Percentiles rank a stretch among this genome's conserved stretches.
Conservation (phyloP, 2,329 filamentous ascomycete species). For the Bipolaris victoriae region DNA sequence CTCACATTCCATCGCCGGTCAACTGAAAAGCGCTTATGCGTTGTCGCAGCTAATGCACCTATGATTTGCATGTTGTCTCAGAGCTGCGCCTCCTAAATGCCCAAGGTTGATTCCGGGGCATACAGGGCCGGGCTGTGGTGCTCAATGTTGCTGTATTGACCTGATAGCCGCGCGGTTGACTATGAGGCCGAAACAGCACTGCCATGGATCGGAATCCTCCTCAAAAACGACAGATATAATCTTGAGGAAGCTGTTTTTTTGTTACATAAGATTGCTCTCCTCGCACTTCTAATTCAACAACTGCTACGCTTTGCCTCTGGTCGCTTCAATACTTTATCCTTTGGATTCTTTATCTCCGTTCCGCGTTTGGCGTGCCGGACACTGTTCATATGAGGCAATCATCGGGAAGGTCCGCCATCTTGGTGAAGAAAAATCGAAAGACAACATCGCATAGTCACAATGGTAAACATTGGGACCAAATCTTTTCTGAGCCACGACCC, state of each 20-base stretch:
- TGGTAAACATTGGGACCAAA: neutral
- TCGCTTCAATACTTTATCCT: too few species aligned
- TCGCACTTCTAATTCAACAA: too few species aligned
- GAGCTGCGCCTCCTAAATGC: neutral
- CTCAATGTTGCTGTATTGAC: neutral
- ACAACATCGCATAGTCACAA: too few species aligned
- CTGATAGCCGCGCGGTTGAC: slow-evolving; percentile 4
- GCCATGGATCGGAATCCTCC: neutral
- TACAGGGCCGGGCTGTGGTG: neutral
- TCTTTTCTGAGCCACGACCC: neutral
- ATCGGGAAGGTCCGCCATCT: too few species aligned
- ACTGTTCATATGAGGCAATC: too few species aligned
- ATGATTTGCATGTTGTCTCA: too few species aligned
- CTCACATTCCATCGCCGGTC: neutral
- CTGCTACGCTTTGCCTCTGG: neutral
- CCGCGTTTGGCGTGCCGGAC: too few species aligned
- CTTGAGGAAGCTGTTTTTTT: neutral
- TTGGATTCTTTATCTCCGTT: too few species aligned
- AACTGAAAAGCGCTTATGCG: neutral
- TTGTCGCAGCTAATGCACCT: neutral
- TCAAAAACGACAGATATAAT: neutral
- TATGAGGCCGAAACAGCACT: neutral
- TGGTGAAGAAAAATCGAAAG: neutral
- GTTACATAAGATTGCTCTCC: too few species aligned
- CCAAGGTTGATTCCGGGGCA: neutral